Percentiles rank a stretch among this genome's conserved stretches.
Evolutionary conservation across 345 rosid species (phyloP).

Genomic region (Lepidium aucheri): DNA sequence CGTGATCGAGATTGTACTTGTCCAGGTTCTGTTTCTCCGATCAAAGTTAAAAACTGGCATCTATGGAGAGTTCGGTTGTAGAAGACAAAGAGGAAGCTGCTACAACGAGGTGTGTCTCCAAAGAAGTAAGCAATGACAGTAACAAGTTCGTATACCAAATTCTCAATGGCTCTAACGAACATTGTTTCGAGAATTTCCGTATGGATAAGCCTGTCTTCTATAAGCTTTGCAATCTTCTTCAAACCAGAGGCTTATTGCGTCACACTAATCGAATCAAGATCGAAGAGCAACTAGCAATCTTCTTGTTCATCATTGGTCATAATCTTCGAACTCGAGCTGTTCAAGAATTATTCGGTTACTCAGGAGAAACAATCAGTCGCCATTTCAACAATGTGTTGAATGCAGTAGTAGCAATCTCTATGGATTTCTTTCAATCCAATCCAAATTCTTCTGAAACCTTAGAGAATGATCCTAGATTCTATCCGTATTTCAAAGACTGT

Average conservation of each 20-base stretch:
- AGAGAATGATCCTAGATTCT: conserved; percentile 40
- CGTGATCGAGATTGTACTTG: background rate
- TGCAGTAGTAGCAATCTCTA: conserved; percentile 65
- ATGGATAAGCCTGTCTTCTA: conserved; percentile 86
- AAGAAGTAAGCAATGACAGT: conserved; percentile 34
- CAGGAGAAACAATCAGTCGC: conserved; percentile 92
- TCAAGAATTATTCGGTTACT: conserved; percentile 64
- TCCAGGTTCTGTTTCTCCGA: background rate
- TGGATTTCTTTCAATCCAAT: conserved; percentile 52
- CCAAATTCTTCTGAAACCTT: conserved; percentile 32
- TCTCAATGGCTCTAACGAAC: conserved; percentile 53
- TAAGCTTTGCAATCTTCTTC: conserved; percentile 71
- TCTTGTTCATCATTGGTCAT: conserved; percentile 78
- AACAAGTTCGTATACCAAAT: conserved; percentile 75
- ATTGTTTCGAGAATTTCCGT: conserved; percentile 70
- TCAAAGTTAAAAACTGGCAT: background rate
- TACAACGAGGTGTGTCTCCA: conserved; percentile 32
- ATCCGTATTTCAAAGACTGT: conserved; percentile 81
- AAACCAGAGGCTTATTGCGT: conserved; percentile 65
- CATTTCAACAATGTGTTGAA: conserved; percentile 88
- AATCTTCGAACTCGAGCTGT: conserved; percentile 84
- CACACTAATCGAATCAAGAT: conserved; percentile 85
- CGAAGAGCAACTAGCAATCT: conserved; percentile 86
- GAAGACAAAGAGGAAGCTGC: conserved; percentile 39
- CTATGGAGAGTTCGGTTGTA: conserved; percentile 57